A percentile compares a stretch with the other conserved stretches of the same genome.
phyloP scores from a whole-genome alignment of 2,329 filamentous ascomycete species.

The Diaporthe eres region DNA sequence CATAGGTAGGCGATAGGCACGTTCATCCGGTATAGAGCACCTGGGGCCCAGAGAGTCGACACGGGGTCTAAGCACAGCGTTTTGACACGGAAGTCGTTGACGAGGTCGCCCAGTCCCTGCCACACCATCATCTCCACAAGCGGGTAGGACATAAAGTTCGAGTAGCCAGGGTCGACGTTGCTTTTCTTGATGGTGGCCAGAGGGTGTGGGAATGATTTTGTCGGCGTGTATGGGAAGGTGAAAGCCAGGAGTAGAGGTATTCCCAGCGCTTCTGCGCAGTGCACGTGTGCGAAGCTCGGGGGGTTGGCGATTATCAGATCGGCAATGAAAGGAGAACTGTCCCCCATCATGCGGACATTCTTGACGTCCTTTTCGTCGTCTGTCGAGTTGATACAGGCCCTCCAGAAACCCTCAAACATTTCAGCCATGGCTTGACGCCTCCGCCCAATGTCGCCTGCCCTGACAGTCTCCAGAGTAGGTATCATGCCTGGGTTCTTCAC shows the following conservation, averaged over 20 bases:
- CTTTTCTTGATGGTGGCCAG: slow-evolving; percentile 81
- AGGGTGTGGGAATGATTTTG: slow-evolving; percentile 82
- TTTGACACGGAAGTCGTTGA: slow-evolving; percentile 80
- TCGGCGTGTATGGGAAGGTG: slow-evolving; percentile 86
- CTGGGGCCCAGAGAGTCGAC: slow-evolving; percentile 82
- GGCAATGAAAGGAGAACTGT: slow-evolving; percentile 73
- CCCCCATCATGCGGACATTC: slow-evolving; percentile 76
- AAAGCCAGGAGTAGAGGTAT: slow-evolving; percentile 90
- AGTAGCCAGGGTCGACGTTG: slow-evolving; percentile 79
- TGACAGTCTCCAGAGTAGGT: slow-evolving; percentile 79
- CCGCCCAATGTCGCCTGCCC: slow-evolving; percentile 78
- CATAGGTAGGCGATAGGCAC: slow-evolving; percentile 83
- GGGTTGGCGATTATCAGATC: slow-evolving; percentile 91
- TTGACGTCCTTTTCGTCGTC: slow-evolving; percentile 75
- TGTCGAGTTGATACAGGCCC: slow-evolving; percentile 80
- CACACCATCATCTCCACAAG: slow-evolving; percentile 90
- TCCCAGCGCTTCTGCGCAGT: slow-evolving; percentile 84
- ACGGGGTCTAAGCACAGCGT: slow-evolving; percentile 81
- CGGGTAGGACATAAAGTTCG: slow-evolving; percentile 86
- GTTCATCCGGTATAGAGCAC: slow-evolving; percentile 78
- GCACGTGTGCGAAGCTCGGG: slow-evolving; percentile 82
- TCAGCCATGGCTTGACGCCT: slow-evolving; percentile 80
- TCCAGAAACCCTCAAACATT: slow-evolving; percentile 89
- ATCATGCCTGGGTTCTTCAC: slow-evolving; percentile 87
- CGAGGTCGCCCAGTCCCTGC: slow-evolving; percentile 87